A percentile compares a stretch with the other conserved stretches of the same genome.
phyloP scores from a whole-genome alignment of 2,329 filamentous ascomycete genomes.

The Aspergillus piperis region DNA sequence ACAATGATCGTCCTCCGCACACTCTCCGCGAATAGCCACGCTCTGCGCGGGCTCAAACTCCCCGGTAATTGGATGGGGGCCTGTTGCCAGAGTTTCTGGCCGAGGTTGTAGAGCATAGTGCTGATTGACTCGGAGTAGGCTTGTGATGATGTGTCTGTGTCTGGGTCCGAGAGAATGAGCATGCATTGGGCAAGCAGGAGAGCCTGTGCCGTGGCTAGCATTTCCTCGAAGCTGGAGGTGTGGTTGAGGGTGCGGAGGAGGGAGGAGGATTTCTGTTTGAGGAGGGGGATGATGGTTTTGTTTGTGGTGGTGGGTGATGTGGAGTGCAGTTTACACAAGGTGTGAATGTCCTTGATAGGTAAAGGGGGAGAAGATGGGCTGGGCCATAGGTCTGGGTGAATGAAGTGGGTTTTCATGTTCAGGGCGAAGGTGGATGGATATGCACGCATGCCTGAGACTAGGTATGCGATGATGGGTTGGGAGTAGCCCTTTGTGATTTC shows the following conservation, averaged over 20 bases:
- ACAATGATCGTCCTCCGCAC: constrained; percentile 36
- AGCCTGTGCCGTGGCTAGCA: constrained; percentile 28
- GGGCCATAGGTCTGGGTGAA: constrained; percentile 27
- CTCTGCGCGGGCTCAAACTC: constrained; percentile 26
- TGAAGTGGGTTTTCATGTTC: constrained; percentile 26
- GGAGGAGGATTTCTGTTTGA: constrained; percentile 17
- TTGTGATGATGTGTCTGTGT: background rate
- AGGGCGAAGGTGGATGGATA: constrained; percentile 21
- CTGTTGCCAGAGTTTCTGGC: constrained; percentile 26
- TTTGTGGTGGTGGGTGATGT: background rate
- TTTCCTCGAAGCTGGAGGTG: constrained; percentile 24
- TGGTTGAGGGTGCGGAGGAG: constrained; percentile 15
- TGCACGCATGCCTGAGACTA: constrained; percentile 22
- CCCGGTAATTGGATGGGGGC: constrained; percentile 28
- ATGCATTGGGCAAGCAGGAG: constrained; percentile 30
- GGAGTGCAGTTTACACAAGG: constrained; percentile 22
- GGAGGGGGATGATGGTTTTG: constrained; percentile 7
- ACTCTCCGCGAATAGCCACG: constrained; percentile 37
- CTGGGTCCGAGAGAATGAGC: constrained; percentile 17
- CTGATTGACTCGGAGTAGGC: constrained; percentile 21
- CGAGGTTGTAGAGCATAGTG: constrained; percentile 21
- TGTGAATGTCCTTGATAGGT: constrained; percentile 21
- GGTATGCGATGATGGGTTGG: constrained; percentile 20
- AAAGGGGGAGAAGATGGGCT: constrained; percentile 8
- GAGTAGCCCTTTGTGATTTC: constrained; percentile 30